Conservation (phyloP, 441 rosid genomes). For the Populus hybrid region DNA sequence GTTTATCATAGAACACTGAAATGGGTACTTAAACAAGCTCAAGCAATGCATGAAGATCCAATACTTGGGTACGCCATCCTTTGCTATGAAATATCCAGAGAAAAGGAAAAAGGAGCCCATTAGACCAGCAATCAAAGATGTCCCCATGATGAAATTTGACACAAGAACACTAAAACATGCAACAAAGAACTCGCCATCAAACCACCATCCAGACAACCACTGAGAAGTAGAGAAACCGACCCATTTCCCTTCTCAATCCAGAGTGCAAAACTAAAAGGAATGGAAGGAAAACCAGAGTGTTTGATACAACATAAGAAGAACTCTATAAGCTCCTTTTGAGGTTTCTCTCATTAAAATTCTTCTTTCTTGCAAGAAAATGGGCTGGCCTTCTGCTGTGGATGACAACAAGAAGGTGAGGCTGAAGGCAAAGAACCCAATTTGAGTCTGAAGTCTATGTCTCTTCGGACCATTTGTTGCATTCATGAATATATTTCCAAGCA, state of each 20-base stretch:
- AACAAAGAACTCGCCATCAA: conserved; percentile 71
- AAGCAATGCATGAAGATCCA: conserved; percentile 76
- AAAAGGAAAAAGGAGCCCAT: conserved; percentile 72
- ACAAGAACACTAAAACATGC: conserved; percentile 65
- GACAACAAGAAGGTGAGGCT: conserved; percentile 76
- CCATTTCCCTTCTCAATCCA: conserved; percentile 63
- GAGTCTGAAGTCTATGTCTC: conserved; percentile 53
- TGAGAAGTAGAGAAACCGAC: conserved; percentile 58
- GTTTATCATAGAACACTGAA: conserved; percentile 64
- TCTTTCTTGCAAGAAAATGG: conserved; percentile 73
- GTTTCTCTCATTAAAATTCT: conserved; percentile 62
- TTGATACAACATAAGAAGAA: conserved; percentile 67
- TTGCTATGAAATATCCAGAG: conserved; percentile 79
- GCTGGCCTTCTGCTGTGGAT: conserved; percentile 70
- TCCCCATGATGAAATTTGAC: conserved; percentile 72
- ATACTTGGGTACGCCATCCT: conserved; percentile 61
- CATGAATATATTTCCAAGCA: conserved; percentile 69
- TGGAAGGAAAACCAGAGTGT: conserved; percentile 67
- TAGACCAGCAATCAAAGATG: conserved; percentile 57
- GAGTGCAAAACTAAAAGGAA: conserved; percentile 54
- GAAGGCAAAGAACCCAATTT: conserved; percentile 75
- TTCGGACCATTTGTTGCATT: conserved; percentile 38
- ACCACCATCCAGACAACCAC: conserved; percentile 65
- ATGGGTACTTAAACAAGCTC: conserved; percentile 73
- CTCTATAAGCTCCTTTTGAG: conserved; percentile 65